phyloP scores from a whole-genome alignment of 108 stramenopile species.

The Fragilariopsis cylindrus region DNA sequence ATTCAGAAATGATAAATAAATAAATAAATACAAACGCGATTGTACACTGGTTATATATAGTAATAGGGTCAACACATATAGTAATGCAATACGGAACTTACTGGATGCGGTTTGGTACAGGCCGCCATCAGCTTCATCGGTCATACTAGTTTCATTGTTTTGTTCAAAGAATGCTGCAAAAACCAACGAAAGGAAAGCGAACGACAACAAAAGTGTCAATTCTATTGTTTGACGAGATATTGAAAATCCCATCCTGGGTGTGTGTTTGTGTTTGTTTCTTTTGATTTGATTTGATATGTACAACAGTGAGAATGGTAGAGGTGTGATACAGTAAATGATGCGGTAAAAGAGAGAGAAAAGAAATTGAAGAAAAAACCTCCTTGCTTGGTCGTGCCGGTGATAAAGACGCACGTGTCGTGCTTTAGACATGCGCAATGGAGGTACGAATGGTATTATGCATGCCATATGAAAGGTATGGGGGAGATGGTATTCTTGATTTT shows the following conservation, averaged over 20 bases:
- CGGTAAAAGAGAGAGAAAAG: neutral
- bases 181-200: slow-evolving; percentile 13
- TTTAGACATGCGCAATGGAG: too few species aligned
- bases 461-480: too few species aligned
- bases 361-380: neutral
- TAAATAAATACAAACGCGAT: neutral
- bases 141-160: slow-evolving; percentile 22
- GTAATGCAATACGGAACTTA: slow-evolving; percentile 13
- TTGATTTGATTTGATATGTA: neutral
- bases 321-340: neutral
- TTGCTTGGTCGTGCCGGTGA: too few species aligned
- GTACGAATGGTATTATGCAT: too few species aligned
- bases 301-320: neutral
- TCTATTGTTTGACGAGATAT: slow-evolving; percentile 16
- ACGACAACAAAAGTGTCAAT: slow-evolving; percentile 13
- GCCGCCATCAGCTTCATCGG: neutral
- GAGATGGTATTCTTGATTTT: too few species aligned
- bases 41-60: neutral
- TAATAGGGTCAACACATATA: neutral
- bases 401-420: too few species aligned
- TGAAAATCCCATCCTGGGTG: neutral
- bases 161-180: slow-evolving; percentile 24
- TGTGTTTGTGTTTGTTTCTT: neutral
- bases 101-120: slow-evolving; percentile 13
- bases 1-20: neutral